Evolutionary conservation across 345 rosid genomes (phyloP).

Genomic region (Pugionium cornutum): DNA sequence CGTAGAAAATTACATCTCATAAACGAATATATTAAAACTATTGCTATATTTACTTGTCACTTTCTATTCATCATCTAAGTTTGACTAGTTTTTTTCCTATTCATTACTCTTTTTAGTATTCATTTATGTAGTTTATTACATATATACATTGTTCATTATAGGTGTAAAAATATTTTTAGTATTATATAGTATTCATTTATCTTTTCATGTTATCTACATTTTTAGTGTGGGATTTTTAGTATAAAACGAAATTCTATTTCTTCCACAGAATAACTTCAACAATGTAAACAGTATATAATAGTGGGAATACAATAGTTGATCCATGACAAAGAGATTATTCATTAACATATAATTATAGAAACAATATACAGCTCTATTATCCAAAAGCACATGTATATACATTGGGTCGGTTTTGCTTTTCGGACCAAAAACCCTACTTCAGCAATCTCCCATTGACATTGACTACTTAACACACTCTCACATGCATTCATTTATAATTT

Average conservation of each 20-base stretch:
- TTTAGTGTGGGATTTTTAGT: background rate
- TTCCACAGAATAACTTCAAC: background rate
- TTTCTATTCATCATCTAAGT: no score
- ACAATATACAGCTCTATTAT: conserved; percentile 23
- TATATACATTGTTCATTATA: no score
- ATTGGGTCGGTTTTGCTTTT: conserved; percentile 31
- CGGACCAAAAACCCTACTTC: conserved; percentile 45
- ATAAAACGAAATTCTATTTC: background rate
- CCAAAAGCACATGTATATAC: conserved; percentile 21
- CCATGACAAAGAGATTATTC: conserved; percentile 3
- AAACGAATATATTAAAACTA: no score
- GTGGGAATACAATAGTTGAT: background rate
- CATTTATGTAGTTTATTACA: no score
- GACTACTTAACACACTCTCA: conserved; percentile 26
- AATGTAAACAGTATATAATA: background rate
- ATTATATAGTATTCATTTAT: no score
- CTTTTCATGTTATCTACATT: no score
- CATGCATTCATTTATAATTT: no score
- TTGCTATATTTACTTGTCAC: no score
- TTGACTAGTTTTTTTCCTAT: no score
- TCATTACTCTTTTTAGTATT: no score
- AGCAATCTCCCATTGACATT: conserved; percentile 31
- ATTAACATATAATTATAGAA: background rate
- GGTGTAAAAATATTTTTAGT: no score
- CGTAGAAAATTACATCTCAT: no score